phyloP scores from a whole-genome alignment of 306 rosid species.

The Nissolia schottii region DNA sequence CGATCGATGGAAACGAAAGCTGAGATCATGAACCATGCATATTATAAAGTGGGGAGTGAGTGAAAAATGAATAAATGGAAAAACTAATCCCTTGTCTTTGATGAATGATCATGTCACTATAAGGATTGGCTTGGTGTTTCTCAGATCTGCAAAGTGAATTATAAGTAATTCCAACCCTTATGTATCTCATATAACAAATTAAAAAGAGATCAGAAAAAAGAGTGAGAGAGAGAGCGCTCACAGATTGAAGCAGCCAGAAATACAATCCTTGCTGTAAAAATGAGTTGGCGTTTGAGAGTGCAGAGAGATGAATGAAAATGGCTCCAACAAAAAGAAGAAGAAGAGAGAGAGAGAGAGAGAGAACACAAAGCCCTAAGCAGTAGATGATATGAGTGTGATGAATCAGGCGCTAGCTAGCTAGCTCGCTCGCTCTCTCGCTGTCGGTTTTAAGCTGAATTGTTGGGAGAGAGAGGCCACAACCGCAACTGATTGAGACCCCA shows the following conservation, averaged over 20 bases:
- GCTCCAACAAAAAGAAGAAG: too few relatives aligned
- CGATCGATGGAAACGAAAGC: too few relatives aligned
- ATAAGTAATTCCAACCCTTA: not conserved
- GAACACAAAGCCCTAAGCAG: too few relatives aligned
- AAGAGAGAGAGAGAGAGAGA: too few relatives aligned
- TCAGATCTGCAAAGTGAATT: slow-evolving; percentile 8
- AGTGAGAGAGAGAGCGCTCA: slow-evolving; percentile 47
- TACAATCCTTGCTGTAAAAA: slow-evolving; percentile 19
- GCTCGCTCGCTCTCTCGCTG: too few relatives aligned
- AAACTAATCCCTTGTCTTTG: not conserved
- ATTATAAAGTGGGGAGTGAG: not conserved
- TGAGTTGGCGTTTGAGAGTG: not conserved
- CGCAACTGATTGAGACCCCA: slow-evolving; percentile 57
- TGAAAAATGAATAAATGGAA: not conserved
- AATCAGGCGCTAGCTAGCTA: too few relatives aligned
- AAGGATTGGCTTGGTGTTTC: not conserved
- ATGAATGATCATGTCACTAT: too few relatives aligned
- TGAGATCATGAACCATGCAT: not conserved
- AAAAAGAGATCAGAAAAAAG: not conserved
- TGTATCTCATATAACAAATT: not conserved
- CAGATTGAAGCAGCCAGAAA: too few relatives aligned
- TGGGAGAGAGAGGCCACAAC: too few relatives aligned
- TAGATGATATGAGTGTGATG: too few relatives aligned
- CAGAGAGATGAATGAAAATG: too few relatives aligned
- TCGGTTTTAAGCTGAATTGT: too few relatives aligned